phyloP scores from a whole-genome alignment of 495 filamentous ascomycete genomes.

The Trichoderma erinaceum region DNA sequence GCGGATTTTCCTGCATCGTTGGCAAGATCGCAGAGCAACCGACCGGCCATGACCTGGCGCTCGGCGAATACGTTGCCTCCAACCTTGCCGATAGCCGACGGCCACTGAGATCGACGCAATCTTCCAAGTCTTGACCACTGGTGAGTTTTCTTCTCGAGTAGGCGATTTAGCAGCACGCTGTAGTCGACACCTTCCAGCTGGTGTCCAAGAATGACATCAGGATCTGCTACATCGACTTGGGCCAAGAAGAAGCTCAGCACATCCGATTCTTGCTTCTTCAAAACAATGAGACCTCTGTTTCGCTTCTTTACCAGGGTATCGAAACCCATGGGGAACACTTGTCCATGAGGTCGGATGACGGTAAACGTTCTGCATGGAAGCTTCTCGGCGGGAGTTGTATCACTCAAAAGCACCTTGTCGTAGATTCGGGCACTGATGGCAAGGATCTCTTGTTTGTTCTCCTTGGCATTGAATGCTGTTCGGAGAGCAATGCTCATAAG shows the following conservation, averaged over 20 bases:
- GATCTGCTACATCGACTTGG: slow-evolving; percentile 78
- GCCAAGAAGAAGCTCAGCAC: slow-evolving; percentile 84
- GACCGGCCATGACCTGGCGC: slow-evolving; percentile 79
- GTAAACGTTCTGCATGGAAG: slow-evolving; percentile 88
- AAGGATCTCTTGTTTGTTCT: slow-evolving; percentile 94
- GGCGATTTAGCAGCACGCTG: slow-evolving; percentile 76
- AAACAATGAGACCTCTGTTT: slow-evolving; percentile 65
- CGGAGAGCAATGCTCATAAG: slow-evolving; percentile 90
- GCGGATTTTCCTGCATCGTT: slow-evolving; percentile 97
- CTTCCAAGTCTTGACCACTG: slow-evolving; percentile 91
- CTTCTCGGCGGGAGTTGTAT: slow-evolving; percentile 81
- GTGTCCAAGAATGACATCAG: slow-evolving; percentile 93
- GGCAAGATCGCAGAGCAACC: slow-evolving; percentile 86
- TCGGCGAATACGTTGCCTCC: slow-evolving; percentile 88
- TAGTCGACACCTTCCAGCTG: slow-evolving; percentile 95
- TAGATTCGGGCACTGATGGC: slow-evolving; percentile 87
- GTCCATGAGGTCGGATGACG: slow-evolving; percentile 72
- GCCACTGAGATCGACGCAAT: slow-evolving; percentile 79
- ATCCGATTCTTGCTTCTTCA: slow-evolving; percentile 74
- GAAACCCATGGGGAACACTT: slow-evolving; percentile 77
- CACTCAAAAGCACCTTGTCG: slow-evolving; percentile 77
- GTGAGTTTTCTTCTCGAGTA: slow-evolving; percentile 84
- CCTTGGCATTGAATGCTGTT: slow-evolving; percentile 81
- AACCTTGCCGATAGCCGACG: slow-evolving; percentile 75
- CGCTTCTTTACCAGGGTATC: slow-evolving; percentile 56